Evolutionary conservation across 345 rosid species (phyloP).

Genomic region (Brassica napus): DNA sequence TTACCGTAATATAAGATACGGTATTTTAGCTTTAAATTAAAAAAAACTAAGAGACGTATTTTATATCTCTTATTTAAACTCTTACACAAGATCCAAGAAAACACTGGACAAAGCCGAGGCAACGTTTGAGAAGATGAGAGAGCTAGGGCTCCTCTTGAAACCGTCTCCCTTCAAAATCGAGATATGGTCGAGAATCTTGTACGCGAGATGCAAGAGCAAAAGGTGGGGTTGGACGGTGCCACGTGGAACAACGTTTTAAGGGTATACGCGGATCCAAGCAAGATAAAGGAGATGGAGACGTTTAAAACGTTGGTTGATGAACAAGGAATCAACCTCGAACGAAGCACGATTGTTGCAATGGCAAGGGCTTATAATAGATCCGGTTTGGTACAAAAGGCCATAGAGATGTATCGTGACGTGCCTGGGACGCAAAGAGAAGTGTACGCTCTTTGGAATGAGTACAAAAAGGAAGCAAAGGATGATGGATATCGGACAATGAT

Average conservation of each 20-base stretch:
- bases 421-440: background rate
- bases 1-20: no score
- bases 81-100: background rate
- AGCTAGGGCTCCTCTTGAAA: conserved; percentile 1
- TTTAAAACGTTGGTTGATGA: background rate
- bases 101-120: background rate
- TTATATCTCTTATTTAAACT: background rate
- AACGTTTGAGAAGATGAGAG: conserved; percentile 19
- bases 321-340: background rate
- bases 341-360: background rate
- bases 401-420: background rate
- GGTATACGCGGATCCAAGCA: background rate
- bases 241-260: background rate
- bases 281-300: background rate
- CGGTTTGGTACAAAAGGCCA: background rate
- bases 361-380: background rate
- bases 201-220: background rate
- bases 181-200: background rate
- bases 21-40: no score
- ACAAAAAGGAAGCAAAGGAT: background rate
- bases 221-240: background rate
- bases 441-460: background rate
- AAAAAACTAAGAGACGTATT: no score
- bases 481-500: background rate
- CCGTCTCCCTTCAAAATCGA: background rate